phyloP scores from a whole-genome alignment of 192 early-diverging fungal species.

The Coemansia umbellata region DNA sequence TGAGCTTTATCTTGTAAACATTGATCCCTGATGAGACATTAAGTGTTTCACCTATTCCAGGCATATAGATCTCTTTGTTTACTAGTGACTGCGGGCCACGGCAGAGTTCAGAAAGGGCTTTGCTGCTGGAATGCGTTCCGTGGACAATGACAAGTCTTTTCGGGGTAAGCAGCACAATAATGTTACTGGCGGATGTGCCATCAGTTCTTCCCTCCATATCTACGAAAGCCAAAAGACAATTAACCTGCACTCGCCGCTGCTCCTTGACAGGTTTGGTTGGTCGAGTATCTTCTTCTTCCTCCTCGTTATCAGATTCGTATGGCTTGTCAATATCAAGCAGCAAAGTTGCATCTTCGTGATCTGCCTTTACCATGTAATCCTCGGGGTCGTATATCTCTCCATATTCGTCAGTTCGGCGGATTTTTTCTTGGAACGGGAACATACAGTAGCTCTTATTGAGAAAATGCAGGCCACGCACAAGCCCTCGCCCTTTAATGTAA shows the following conservation, averaged over 20 bases:
- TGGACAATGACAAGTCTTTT: constrained; percentile 73
- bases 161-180: constrained; percentile 56
- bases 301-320: constrained; percentile 17
- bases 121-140: constrained; percentile 68
- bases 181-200: constrained; percentile 79
- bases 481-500: constrained; percentile 73
- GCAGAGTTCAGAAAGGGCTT: constrained; percentile 61
- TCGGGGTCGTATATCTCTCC: constrained; percentile 74
- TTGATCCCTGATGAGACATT: constrained; percentile 88
- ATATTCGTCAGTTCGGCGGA: constrained; percentile 90
- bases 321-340: constrained; percentile 34
- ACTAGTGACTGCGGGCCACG: constrained; percentile 56
- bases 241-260: constrained; percentile 57
- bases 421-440: constrained; percentile 84
- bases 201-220: constrained; percentile 93
- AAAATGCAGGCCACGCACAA: constrained; percentile 70
- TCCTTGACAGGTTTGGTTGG: constrained; percentile 79
- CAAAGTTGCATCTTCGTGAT: constrained; percentile 31
- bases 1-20: constrained; percentile 80
- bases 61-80: constrained; percentile 83
- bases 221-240: constrained; percentile 76
- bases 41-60: constrained; percentile 75
- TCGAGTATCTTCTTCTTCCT: constrained; percentile 18
- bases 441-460: constrained; percentile 75
- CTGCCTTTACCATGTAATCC: constrained; percentile 47